Evolutionary conservation across 495 filamentous ascomycete species (phyloP).

Genomic region (Daldinia grandis): DNA sequence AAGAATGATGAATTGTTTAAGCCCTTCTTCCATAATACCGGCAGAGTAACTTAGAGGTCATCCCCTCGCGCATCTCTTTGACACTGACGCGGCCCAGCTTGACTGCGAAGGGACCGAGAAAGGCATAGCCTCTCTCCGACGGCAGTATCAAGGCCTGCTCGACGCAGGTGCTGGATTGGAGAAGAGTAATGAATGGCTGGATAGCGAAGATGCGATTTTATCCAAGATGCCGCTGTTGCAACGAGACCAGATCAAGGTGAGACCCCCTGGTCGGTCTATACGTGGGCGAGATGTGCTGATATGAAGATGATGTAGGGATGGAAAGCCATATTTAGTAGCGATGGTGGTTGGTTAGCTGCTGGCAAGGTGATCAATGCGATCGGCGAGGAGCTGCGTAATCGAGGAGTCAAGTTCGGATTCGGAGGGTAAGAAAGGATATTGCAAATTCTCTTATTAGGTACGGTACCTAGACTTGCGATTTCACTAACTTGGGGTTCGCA

Average conservation of each 20-base stretch:
- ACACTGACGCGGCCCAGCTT: slow-evolving; percentile 28
- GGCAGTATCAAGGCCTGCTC: slow-evolving; percentile 33
- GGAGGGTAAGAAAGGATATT: slow-evolving; percentile 23
- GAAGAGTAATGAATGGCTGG: slow-evolving; percentile 40
- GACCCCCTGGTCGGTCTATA: neutral
- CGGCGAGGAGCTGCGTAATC: slow-evolving; percentile 31
- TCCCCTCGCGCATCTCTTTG: neutral
- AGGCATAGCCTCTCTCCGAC: slow-evolving; percentile 32
- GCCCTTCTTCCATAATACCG: slow-evolving; percentile 42
- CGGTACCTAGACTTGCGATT: neutral
- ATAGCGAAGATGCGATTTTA: slow-evolving; percentile 39
- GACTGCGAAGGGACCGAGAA: slow-evolving; percentile 37
- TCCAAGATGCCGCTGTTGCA: slow-evolving; percentile 36
- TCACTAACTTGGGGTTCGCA: neutral
- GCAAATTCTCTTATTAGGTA: neutral
- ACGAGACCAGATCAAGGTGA: slow-evolving; percentile 37
- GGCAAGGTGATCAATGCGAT: slow-evolving; percentile 39
- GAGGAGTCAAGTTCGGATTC: slow-evolving; percentile 38
- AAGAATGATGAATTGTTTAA: slow-evolving; percentile 39
- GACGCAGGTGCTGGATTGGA: slow-evolving; percentile 30
- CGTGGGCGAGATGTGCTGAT: slow-evolving; percentile 2
- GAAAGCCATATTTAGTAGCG: slow-evolving; percentile 42
- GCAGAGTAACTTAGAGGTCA: slow-evolving; percentile 22
- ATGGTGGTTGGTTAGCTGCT: slow-evolving; percentile 42
- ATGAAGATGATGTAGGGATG: slow-evolving; percentile 22